Evolutionary conservation across 495 filamentous ascomycete species (phyloP).

Genomic region (Aspergillus sclerotioniger): DNA sequence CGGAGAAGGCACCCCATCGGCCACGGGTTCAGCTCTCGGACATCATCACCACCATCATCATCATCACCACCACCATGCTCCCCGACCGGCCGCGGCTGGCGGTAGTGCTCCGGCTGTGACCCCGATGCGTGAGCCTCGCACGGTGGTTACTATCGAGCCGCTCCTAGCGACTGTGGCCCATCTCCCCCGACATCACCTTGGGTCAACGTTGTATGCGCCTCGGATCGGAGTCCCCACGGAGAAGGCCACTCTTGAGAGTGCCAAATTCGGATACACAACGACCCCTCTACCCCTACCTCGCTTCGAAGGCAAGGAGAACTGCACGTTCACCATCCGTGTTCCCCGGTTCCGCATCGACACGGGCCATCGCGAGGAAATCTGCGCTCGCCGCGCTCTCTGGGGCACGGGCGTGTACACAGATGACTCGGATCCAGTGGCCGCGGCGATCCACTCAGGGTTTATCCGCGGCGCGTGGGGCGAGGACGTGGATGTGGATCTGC

Average conservation of each 20-base stretch:
- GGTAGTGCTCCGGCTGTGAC: conserved; percentile 30
- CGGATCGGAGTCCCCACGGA: conserved; percentile 47
- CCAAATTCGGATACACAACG: conserved; percentile 65
- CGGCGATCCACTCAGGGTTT: conserved; percentile 90
- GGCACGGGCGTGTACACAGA: conserved; percentile 94
- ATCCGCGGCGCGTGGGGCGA: conserved; percentile 84
- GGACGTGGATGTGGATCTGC: conserved; percentile 65
- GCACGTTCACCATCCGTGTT: conserved; percentile 83
- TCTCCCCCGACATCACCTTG: conserved; percentile 76
- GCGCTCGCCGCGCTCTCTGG: conserved; percentile 74
- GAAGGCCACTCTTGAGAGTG: conserved; percentile 46
- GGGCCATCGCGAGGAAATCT: conserved; percentile 75
- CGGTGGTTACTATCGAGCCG: conserved; percentile 60
- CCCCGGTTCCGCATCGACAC: conserved; percentile 72
- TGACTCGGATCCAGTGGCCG: conserved; percentile 90
- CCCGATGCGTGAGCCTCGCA: conserved; percentile 60
- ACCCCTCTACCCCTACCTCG: conserved; percentile 73
- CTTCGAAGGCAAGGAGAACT: conserved; percentile 83
- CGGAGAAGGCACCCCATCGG: conserved; percentile 36
- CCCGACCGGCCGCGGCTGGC: conserved; percentile 33
- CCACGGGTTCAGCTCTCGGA: conserved; percentile 24
- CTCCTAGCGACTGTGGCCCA: conserved; percentile 68
- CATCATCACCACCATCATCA: conserved; percentile 47
- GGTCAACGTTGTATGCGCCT: conserved; percentile 61
- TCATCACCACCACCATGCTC: conserved; percentile 51